Base-by-base conservation (phyloP, 2,329 filamentous ascomycete species). In the Cryphonectria nitschkei region DNA sequence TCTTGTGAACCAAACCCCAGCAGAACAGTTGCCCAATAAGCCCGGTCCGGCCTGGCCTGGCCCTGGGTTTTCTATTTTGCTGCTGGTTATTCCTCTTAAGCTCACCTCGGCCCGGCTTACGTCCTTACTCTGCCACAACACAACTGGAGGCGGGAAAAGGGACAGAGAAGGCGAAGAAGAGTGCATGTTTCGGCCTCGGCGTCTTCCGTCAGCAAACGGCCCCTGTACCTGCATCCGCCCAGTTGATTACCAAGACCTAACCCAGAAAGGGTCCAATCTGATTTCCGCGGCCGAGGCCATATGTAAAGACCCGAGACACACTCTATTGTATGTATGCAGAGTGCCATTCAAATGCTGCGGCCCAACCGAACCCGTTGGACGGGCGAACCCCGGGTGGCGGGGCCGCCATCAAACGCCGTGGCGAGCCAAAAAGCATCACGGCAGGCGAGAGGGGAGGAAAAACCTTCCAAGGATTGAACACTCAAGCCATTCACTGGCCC, bases 291-390 rank as follows among this genome's bases (percentile, higher is more conserved):
- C 58, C 22, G 32, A 39, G 58, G 32, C 58, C 58, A n/a, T n/a
- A 39, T 39, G 34, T 22, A 61, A n/a, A 61, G 58, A 22, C 16
- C 58, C 58, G 58, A 61, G 58, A 61, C 58, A 61, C 13, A 5
- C 8, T 34, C 22, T 22, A 32, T 22, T 29, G 29, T 56, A 14
- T 60, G 16, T 14, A n/a, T 60, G 26, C 19, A 29, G 37, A 60
- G 16, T 50, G 19, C 46, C 46, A 11, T 22, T n/a, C 1, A 5
- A 5, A 56, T 8, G 14, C 32, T 22, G 56, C 14, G 32, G 32
- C 14, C 56, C 32, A 19, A 8, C 13, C 2, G 8, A 11, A 13
- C 58, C 58, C 32, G 58, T 50, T 11, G 46, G 46, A n/a, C 46
- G 46, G 22, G 19, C 56, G 4, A 39, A 34, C 14, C 32, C 34